phyloP scores from a whole-genome alignment of 1,284 basidiomycete genomes.

The Grifola frondosa region DNA sequence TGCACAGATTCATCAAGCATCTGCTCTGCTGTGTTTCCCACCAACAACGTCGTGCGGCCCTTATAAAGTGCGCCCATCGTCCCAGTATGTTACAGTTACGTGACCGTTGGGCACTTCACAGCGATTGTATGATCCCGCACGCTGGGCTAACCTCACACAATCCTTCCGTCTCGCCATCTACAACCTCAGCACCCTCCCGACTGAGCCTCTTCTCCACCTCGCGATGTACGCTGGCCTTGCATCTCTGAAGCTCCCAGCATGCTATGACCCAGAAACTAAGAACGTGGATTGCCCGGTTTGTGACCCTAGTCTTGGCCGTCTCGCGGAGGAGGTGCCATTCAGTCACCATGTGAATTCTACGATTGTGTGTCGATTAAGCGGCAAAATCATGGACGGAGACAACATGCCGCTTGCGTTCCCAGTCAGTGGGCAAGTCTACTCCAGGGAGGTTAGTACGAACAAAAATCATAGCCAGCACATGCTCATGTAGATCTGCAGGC shows the following conservation, averaged over 20 bases:
- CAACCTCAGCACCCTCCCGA: slow-evolving; percentile 81
- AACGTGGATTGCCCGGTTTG: slow-evolving; percentile 94
- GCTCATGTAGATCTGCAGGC: slow-evolving; percentile 46
- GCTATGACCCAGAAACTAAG: slow-evolving; percentile 57
- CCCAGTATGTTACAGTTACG: background rate
- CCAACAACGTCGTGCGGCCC: slow-evolving; percentile 65
- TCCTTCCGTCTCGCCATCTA: slow-evolving; percentile 86
- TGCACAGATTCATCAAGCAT: slow-evolving; percentile 73
- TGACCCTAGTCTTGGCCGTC: slow-evolving; percentile 70
- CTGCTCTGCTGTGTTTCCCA: slow-evolving; percentile 74
- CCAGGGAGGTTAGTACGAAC: slow-evolving; percentile 77
- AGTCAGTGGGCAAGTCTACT: slow-evolving; percentile 86
- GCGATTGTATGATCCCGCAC: slow-evolving; percentile 77
- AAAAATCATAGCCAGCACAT: too few relatives aligned
- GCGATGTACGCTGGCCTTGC: slow-evolving; percentile 87
- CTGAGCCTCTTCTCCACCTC: slow-evolving; percentile 83
- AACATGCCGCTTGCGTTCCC: slow-evolving; percentile 93
- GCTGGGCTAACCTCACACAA: slow-evolving; percentile 74
- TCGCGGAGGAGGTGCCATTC: slow-evolving; percentile 87
- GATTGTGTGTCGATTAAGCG: slow-evolving; percentile 88
- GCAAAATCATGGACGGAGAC: slow-evolving; percentile 92
- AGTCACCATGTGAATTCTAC: slow-evolving; percentile 95
- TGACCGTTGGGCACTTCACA: slow-evolving; percentile 31
- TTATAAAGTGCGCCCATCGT: slow-evolving; percentile 55
- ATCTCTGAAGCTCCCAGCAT: slow-evolving; percentile 82